Base-by-base conservation (phyloP, 2,329 filamentous ascomycete genomes). In the Didymosphaeria variabile region DNA sequence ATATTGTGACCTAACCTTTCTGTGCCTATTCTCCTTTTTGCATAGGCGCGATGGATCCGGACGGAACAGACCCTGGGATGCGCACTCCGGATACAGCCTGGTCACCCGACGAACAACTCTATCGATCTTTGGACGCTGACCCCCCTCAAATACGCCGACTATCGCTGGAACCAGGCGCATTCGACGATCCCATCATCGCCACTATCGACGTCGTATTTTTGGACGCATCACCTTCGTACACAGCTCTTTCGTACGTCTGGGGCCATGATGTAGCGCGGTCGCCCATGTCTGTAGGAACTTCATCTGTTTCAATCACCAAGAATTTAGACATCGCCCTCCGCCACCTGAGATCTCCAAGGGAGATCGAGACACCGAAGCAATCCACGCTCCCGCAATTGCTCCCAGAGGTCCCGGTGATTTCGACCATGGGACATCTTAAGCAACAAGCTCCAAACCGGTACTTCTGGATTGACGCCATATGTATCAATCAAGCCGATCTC, bases 391-490 rank as follows among this genome's bases (percentile, higher is more conserved):
- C 40, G 10, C 40, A 17, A 44, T 17, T 21, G 4, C n/a, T 13
- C n/a, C n/a, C n/a, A n/a, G n/a, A n/a, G n/a, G n/a, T n/a, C n/a
- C 13, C 19, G 19, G n/a, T 44, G 40, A 12, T 9, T 13, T 44
- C 12, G n/a, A 44, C n/a, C 40, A 44, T 44, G 13, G 40, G 40
- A 17, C 12, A 44, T 19, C 17, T 44, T 44, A 44, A 44, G 40
- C 13, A 9, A 44, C 12, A 21, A 44, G n/a, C 13, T 10, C 12
- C 40, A 44, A 21, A 44, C 12, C 13, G 17, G 3, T 44, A 17
- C 8, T 34, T 58, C 7, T 64, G 59, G 62, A 42, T 64, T 8
- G 62, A 64, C 47, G 32, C 51, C 2, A 53, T 64, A 5, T 64
- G 59, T 31, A 64, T 64, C 19, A 42, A 64, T 26, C 59, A 64